Evolutionary conservation across 768 basidiomycete genomes (phyloP).

Genomic region (Xerocomellus intermedius): DNA sequence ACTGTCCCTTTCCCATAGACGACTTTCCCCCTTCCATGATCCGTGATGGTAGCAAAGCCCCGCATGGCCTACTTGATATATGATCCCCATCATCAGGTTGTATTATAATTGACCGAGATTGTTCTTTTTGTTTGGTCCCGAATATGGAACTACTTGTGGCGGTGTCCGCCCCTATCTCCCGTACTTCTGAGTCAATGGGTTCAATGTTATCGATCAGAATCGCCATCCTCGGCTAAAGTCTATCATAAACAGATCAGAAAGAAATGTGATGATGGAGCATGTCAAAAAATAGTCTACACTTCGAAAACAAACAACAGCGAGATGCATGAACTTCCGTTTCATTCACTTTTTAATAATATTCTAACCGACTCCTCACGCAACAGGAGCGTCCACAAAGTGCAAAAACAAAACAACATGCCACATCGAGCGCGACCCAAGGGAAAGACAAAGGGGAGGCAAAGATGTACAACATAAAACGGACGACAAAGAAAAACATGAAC

Average conservation of each 20-base stretch:
- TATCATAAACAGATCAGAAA: no score
- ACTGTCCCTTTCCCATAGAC: background rate
- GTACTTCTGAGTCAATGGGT: no score
- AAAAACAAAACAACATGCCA: slow-evolving; percentile 7
- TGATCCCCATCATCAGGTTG: background rate
- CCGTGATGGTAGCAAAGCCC: background rate
- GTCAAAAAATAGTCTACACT: no score
- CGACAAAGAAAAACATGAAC: slow-evolving; percentile 2
- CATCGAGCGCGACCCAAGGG: slow-evolving; percentile 13
- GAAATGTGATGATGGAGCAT: no score
- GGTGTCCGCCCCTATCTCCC: no score
- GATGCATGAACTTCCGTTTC: background rate
- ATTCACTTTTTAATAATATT: background rate
- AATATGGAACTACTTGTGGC: no score
- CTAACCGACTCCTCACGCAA: slow-evolving; percentile 28
- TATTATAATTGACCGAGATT: no score
- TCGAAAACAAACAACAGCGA: no score
- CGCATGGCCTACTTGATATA: background rate
- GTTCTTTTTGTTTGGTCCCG: no score
- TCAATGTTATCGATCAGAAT: no score
- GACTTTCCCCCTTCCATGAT: background rate
- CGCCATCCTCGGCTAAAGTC: no score
- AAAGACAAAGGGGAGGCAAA: slow-evolving; percentile 1
- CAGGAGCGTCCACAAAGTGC: slow-evolving; percentile 17
- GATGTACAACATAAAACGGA: slow-evolving; percentile 16